These are phyloP conservation scores for Warburgia ugandensis DNA, from an alignment of 164 flowering plant genomes.

Conservation along the genomic window DNA sequence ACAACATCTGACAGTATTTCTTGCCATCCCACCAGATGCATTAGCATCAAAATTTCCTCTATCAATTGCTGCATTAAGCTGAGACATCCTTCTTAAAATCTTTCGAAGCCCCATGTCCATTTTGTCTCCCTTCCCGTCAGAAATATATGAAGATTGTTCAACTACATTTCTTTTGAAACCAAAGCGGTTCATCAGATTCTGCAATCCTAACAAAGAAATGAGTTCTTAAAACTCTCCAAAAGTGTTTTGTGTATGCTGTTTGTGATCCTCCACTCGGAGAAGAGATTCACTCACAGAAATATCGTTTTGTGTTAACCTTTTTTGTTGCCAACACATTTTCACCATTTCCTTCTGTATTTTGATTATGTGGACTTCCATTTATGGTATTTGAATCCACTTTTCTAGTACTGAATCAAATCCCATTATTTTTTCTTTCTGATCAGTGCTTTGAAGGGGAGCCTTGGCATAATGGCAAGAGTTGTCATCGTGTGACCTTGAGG, in stretches of 20 bases:
- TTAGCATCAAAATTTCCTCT: conserved; percentile 73
- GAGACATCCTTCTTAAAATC: conserved; percentile 15
- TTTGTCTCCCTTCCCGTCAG: conserved; percentile 24
- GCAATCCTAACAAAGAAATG: conserved; percentile 90
- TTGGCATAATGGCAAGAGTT: too few species aligned
- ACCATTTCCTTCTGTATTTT: conserved; percentile 30
- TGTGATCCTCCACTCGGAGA: conserved; percentile 74
- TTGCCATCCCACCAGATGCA: conserved; percentile 80
- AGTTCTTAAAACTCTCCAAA: conserved; percentile 57
- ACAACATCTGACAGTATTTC: conserved; percentile 59
- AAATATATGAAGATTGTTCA: conserved; percentile 18
- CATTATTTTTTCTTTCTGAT: conserved; percentile 33
- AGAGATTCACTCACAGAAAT: conserved; percentile 71
- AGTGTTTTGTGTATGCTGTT: conserved; percentile 58
- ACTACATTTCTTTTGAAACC: conserved; percentile 53
- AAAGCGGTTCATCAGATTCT: conserved; percentile 65
- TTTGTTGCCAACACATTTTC: conserved; percentile 20
- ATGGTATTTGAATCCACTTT: conserved; percentile 13
- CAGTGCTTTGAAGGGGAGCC: conserved; percentile 23
- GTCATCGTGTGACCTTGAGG: too few species aligned
- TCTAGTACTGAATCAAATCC: conserved; percentile 17
- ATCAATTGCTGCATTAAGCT: conserved; percentile 55
- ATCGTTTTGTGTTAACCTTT: conserved; percentile 31
- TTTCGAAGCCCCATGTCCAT: conserved; percentile 19
- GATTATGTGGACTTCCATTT: conserved; percentile 20